A percentile compares a stretch with the other conserved stretches of the same genome.
These are phyloP conservation scores for Pseudisothecium myosuroides DNA, from an alignment of 225 moss, liverwort and hornwort species.

Conservation along the genomic window DNA sequence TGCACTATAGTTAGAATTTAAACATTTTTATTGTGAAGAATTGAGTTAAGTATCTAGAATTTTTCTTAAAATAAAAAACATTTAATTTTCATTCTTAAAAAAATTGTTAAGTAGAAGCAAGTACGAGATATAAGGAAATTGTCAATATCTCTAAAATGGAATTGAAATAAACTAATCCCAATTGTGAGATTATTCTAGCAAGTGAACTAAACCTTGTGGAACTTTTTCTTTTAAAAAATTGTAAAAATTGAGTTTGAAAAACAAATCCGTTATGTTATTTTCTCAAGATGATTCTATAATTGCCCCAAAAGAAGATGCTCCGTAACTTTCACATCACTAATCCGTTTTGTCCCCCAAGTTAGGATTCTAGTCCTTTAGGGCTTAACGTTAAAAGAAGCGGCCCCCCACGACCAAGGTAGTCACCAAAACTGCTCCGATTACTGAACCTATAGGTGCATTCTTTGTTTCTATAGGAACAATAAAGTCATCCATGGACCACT, in stretches of 20 bases:
- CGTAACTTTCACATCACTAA: not conserved
- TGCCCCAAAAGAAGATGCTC: fast-evolving
- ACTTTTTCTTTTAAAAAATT: not conserved
- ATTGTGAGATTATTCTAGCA: too few species aligned
- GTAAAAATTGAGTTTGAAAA: not conserved
- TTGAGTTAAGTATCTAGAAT: not conserved
- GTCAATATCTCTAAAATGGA: not conserved
- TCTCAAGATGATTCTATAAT: not conserved
- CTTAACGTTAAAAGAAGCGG: too few species aligned
- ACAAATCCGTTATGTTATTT: not conserved
- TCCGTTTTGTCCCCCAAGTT: too few species aligned
- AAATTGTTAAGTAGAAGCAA: not conserved
- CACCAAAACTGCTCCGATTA: too few species aligned
- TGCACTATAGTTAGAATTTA: not conserved
- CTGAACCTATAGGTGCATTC: too few species aligned
- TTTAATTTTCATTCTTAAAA: not conserved
- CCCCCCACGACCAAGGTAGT: too few species aligned
- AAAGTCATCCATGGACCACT: too few species aligned
- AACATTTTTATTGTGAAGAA: not conserved
- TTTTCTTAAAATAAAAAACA: too few species aligned
- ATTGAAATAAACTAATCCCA: not conserved
- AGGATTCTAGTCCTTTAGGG: too few species aligned
- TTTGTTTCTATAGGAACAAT: too few species aligned
- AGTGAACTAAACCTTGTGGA: not conserved
- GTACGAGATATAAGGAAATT: too few species aligned